Evolutionary conservation across 2,329 filamentous ascomycete genomes (phyloP).

Genomic region (Gliomastix tumulicola): DNA sequence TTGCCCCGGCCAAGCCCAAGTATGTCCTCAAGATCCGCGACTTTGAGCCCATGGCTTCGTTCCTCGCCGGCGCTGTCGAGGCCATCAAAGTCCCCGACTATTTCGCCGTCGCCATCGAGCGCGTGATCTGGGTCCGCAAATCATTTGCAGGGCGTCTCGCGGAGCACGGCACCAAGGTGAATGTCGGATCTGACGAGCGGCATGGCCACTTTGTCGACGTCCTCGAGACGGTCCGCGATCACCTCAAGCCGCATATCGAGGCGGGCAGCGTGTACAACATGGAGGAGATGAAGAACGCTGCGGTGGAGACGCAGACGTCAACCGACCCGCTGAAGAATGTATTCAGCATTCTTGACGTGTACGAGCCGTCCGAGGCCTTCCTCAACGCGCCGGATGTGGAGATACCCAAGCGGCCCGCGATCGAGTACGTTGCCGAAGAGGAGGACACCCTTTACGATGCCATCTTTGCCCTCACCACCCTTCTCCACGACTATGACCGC

Average conservation of each 20-base stretch:
- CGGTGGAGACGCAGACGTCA: background rate
- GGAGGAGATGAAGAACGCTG: background rate
- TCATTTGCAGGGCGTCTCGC: background rate
- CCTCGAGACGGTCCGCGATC: conserved; percentile 10
- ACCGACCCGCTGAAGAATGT: background rate
- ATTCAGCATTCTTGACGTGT: background rate
- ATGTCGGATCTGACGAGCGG: conserved; percentile 1
- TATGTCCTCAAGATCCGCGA: conserved; percentile 8
- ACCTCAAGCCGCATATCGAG: conserved; percentile 9
- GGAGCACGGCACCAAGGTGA: background rate
- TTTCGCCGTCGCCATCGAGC: conserved; percentile 6
- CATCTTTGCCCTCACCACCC: conserved; percentile 1
- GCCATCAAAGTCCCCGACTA: background rate
- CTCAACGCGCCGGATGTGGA: background rate
- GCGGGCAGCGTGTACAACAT: conserved; percentile 2
- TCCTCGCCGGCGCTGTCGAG: conserved; percentile 4
- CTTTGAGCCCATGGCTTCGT: conserved; percentile 11
- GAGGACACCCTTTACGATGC: background rate
- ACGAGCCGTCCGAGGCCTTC: background rate
- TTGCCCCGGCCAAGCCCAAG: background rate
- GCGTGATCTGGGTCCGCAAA: conserved; percentile 7
- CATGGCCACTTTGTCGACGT: conserved; percentile 11
- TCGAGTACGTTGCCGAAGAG: background rate
- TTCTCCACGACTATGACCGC: conserved; percentile 4
- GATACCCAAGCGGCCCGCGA: background rate